phyloP scores from a whole-genome alignment of 2,329 filamentous ascomycete species.

The Fusarium praegraminearum region DNA sequence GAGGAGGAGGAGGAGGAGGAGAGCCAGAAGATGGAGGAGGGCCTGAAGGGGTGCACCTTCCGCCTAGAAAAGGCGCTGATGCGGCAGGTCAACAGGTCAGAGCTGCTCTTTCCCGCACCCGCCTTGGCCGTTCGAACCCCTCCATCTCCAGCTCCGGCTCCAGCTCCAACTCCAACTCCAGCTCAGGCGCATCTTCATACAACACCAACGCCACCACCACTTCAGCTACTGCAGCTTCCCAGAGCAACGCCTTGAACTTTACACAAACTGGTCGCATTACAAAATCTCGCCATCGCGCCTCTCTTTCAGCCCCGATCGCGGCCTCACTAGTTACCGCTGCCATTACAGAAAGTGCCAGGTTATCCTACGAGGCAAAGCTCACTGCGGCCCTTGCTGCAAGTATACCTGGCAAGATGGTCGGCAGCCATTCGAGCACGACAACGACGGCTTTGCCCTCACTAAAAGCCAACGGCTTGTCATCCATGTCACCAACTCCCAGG shows the following conservation, averaged over 20 bases:
- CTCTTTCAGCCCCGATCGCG: constrained; percentile 39
- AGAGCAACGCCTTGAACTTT: constrained; percentile 24
- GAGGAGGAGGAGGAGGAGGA: too few relatives aligned
- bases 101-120: constrained; percentile 40
- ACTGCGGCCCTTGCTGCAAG: constrained; percentile 35
- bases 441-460: constrained; percentile 35
- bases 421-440: constrained; percentile 30
- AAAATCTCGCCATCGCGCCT: constrained; percentile 43
- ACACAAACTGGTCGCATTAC: constrained; percentile 46
- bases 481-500: constrained; percentile 22
- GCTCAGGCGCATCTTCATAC: constrained; percentile 31
- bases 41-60: constrained; percentile 31
- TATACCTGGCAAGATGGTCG: constrained; percentile 23
- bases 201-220: constrained; percentile 25
- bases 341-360: constrained; percentile 38
- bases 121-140: constrained; percentile 36
- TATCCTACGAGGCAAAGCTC: constrained; percentile 40
- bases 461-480: constrained; percentile 25
- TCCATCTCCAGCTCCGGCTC: constrained; percentile 30
- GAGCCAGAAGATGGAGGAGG: constrained; percentile 16
- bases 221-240: not conserved
- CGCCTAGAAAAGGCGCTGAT: constrained; percentile 41
- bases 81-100: constrained; percentile 38
- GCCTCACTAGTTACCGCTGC: constrained; percentile 39
- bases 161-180: constrained; percentile 9